A percentile compares a stretch with the other conserved stretches of the same genome.
Evolutionary conservation across 306 rosid genomes (phyloP).

Genomic region (Canavalia ensiformis): DNA sequence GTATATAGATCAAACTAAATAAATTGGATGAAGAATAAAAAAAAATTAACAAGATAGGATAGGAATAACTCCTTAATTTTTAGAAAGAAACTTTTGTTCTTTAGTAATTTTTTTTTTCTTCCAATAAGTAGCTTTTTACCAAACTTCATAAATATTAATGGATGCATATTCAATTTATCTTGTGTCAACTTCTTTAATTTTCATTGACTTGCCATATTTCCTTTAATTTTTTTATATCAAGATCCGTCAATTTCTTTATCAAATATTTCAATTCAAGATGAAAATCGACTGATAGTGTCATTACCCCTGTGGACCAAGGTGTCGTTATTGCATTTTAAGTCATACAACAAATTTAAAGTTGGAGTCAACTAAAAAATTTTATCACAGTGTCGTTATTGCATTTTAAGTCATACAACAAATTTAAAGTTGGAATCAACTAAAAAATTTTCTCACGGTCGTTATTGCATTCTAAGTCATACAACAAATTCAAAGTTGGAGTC

Average conservation of each 20-base stretch:
- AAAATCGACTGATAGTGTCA: not conserved
- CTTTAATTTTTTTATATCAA: constrained; percentile 46
- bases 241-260: constrained; percentile 37
- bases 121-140: constrained; percentile 43
- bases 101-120: not conserved
- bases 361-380: not conserved
- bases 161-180: constrained; percentile 46
- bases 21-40: not conserved
- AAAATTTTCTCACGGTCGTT: too few species aligned
- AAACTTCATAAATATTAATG: constrained; percentile 51
- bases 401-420: too few species aligned
- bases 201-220: constrained; percentile 34
- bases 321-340: constrained; percentile 8
- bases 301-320: constrained; percentile 26
- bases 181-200: not conserved
- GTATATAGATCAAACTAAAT: too few species aligned
- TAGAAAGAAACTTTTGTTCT: too few species aligned
- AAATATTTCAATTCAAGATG: constrained; percentile 27
- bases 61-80: not conserved
- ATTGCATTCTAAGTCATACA: constrained; percentile 35
- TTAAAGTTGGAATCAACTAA: too few species aligned
- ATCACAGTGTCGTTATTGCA: too few species aligned
- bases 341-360: constrained; percentile 35
- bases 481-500: constrained; percentile 21
- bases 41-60: not conserved